Evolutionary conservation across 441 rosid species (phyloP), one percentile per base, ranked within the genome.

Genomic region (Adansonia madagascariensis): DNA sequence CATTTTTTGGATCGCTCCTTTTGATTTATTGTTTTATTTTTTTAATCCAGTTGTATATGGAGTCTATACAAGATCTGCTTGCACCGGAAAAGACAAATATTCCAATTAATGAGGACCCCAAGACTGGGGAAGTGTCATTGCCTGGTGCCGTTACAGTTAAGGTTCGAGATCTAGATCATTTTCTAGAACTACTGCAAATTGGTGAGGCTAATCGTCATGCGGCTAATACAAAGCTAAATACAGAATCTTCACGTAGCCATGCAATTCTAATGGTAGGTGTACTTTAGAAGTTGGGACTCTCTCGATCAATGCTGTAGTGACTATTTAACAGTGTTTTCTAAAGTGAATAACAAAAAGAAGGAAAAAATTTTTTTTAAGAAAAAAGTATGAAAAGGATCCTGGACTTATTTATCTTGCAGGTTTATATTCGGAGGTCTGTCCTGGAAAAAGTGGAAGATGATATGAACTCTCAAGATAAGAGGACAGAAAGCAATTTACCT

Each of bases 191-290:
- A 78, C 87, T 95, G 74, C 96, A 88, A 86, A 86, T 86, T 39
- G 99, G 97, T 2, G 97, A 93, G 86, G 80, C 91, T 75, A 91
- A 95, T 82, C 98, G 97, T 12, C 87, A 86, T 85, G 92, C 94
- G 6, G 94, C 99, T 22, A 93, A 93, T 77, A 95, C 99, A 78
- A 95, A 89, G 85, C 86, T 88, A 78, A 93, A 95, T 83, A 91
- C 98, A 17, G 99, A 95, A 85, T 95, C 99, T 75, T 95, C 98
- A 14, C 96, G 97, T 59, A 95, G 99, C 84, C 99, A 95, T 83
- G 96, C 99, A 47, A 89, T 95, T 86, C 91, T 95, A 70, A 87
- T 86, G 94, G 99, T 92, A 81, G 61, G 88, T 39, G 66, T 57
- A 69, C 70, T 12, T 59, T 50, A 22, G 62, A 52, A 67, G 55